A percentile compares a stretch with the other conserved stretches of the same genome.
Conservation (phyloP, 2,329 filamentous ascomycete genomes). For the Diaporthe ilicicola region DNA sequence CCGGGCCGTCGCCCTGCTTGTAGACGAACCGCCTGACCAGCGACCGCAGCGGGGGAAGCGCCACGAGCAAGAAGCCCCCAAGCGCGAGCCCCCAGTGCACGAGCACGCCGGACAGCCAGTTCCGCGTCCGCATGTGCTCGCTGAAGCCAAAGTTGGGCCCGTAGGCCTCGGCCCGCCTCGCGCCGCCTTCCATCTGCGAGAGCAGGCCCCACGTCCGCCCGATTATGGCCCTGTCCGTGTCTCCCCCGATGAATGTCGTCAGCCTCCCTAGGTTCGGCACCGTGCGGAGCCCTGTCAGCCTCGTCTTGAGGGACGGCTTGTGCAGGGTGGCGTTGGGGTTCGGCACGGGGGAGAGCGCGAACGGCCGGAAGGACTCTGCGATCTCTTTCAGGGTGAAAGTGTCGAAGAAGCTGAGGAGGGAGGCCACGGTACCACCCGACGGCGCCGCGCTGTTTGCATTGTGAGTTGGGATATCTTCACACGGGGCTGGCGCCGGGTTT, state of each 20-base stretch:
- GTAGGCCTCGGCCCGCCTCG: slow-evolving; percentile 58
- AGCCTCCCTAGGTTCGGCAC: slow-evolving; percentile 63
- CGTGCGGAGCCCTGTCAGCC: slow-evolving; percentile 57
- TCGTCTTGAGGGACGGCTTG: slow-evolving; percentile 50
- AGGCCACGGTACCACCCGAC: slow-evolving; percentile 75
- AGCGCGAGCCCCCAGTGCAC: slow-evolving; percentile 59
- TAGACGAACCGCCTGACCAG: slow-evolving; percentile 54
- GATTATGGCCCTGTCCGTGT: slow-evolving; percentile 63
- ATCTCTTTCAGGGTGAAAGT: slow-evolving; percentile 59
- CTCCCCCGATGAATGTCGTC: slow-evolving; percentile 59
- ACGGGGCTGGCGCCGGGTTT: no score
- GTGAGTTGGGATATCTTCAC: not conserved
- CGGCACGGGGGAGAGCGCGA: slow-evolving; percentile 64
- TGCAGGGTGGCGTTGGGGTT: slow-evolving; percentile 47
- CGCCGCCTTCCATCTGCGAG: slow-evolving; percentile 48
- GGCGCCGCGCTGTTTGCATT: slow-evolving; percentile 52
- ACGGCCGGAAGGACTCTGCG: slow-evolving; percentile 56
- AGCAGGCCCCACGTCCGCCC: slow-evolving; percentile 71
- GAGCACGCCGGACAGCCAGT: slow-evolving; percentile 57
- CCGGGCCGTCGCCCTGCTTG: slow-evolving; percentile 64
- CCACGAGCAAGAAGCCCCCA: slow-evolving; percentile 52
- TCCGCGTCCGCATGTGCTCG: slow-evolving; percentile 62
- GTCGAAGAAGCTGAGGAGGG: slow-evolving; percentile 68
- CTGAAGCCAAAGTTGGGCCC: slow-evolving; percentile 68
- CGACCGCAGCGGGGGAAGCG: slow-evolving; percentile 54